Conservation (phyloP, 768 basidiomycete species). For the Hericium erinaceus region DNA sequence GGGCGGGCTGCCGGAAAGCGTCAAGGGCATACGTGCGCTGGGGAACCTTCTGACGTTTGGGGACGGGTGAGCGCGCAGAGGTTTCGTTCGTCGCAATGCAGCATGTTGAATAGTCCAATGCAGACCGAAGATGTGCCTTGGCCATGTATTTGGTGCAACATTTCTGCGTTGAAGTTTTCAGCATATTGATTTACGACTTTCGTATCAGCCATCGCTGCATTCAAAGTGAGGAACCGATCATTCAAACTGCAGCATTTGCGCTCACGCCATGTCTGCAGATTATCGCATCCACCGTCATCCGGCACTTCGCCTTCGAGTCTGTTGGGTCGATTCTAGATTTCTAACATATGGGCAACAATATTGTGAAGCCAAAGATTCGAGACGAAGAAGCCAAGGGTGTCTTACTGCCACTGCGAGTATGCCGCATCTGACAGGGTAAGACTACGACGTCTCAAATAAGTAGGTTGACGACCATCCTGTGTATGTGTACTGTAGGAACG, state of each 20-base stretch:
- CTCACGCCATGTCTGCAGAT: neutral
- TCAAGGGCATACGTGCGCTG: neutral
- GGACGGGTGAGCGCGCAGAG: conserved; percentile 4
- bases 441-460: no score
- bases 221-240: conserved; percentile 1
- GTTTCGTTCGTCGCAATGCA: no score
- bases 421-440: neutral
- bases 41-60: conserved; percentile 10
- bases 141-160: conserved; percentile 3
- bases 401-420: conserved; percentile 4
- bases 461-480: no score
- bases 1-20: neutral
- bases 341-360: conserved; percentile 13
- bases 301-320: conserved; percentile 2
- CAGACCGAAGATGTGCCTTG: conserved; percentile 10
- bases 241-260: no score
- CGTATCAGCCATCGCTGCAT: conserved; percentile 6
- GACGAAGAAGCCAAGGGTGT: conserved; percentile 12
- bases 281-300: conserved; percentile 3
- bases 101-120: no score
- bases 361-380: conserved; percentile 11
- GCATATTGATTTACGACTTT: neutral
- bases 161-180: neutral
- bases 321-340: conserved; percentile 7
- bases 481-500: no score